Percentiles rank a stretch among this genome's conserved stretches.
Conservation (phyloP, 164 flowering plant species). For the Brasenia schreberi region DNA sequence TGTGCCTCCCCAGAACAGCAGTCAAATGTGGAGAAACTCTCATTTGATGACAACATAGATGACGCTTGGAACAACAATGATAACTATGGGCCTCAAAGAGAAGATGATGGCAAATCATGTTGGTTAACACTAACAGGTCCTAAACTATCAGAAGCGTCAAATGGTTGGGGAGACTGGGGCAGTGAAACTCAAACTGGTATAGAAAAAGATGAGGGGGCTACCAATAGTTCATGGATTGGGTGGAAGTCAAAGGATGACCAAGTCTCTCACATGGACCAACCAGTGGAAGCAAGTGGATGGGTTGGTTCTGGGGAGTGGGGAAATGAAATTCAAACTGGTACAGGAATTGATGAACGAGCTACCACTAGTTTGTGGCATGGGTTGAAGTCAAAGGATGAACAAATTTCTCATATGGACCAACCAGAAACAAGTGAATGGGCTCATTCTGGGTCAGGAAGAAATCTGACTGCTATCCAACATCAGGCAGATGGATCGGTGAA, state of each 20-base stretch:
- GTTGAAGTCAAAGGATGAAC: not conserved
- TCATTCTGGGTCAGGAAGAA: not conserved
- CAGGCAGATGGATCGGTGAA: not conserved
- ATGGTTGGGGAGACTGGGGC: conserved; percentile 13
- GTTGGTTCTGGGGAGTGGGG: not conserved
- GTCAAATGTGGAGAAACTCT: conserved; percentile 25
- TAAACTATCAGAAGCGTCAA: conserved; percentile 2
- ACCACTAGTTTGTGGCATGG: not conserved
- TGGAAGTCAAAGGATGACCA: not conserved
- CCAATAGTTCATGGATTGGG: not conserved
- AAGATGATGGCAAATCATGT: conserved; percentile 9
- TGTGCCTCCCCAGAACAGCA: conserved; percentile 42
- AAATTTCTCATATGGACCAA: not conserved
- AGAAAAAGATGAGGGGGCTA: not conserved
- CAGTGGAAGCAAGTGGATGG: not conserved
- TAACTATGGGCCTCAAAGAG: conserved; percentile 4
- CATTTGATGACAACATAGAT: conserved; percentile 47
- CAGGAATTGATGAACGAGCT: not conserved
- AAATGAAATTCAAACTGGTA: conserved; percentile 1
- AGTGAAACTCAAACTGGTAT: not conserved
- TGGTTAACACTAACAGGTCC: conserved; percentile 25
- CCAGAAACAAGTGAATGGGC: not conserved
- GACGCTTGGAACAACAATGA: conserved; percentile 6
- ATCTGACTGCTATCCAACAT: not conserved
- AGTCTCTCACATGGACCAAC: not conserved